These are phyloP conservation scores for Lasiodiplodia hormozganensis DNA, from an alignment of 2,329 filamentous ascomycete species.

Conservation along the genomic window DNA sequence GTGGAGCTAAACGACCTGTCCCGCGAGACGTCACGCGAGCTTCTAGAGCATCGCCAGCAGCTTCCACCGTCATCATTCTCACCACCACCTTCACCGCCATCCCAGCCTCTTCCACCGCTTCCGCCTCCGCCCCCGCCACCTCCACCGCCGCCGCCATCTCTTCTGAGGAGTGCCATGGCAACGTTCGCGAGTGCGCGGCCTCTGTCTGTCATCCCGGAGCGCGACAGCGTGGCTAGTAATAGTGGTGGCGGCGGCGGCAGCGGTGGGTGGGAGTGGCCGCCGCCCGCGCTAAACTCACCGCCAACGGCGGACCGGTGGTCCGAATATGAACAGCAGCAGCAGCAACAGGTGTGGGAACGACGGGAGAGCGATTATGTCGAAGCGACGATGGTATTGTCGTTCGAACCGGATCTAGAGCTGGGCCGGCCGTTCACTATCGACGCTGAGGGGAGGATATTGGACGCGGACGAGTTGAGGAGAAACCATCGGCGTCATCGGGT, in stretches of 20 bases:
- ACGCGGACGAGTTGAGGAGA: background rate
- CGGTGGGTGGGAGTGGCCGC: background rate
- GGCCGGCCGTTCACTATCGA: slow-evolving; percentile 10
- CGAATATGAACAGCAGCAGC: background rate
- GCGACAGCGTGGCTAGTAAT: background rate
- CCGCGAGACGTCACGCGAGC: background rate
- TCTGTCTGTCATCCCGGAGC: slow-evolving; percentile 8
- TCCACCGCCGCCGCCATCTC: background rate
- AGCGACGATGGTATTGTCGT: background rate
- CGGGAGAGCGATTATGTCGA: background rate
- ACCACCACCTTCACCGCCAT: background rate
- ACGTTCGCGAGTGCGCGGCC: background rate
- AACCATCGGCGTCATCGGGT: background rate
- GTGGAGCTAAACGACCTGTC: slow-evolving; percentile 4
- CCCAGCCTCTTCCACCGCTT: background rate
- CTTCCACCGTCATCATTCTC: background rate
- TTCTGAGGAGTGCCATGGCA: background rate
- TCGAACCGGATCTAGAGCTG: slow-evolving; percentile 5
- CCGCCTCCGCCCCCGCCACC: background rate
- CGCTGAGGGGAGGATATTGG: background rate
- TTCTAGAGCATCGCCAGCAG: background rate
- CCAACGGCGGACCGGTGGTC: background rate
- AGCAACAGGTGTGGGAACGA: background rate
- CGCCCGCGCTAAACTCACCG: background rate
- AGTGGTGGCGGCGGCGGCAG: background rate